These are phyloP conservation scores for Rosellinia necatrix DNA, from an alignment of 2,329 filamentous ascomycete genomes.

Conservation along the genomic window DNA sequence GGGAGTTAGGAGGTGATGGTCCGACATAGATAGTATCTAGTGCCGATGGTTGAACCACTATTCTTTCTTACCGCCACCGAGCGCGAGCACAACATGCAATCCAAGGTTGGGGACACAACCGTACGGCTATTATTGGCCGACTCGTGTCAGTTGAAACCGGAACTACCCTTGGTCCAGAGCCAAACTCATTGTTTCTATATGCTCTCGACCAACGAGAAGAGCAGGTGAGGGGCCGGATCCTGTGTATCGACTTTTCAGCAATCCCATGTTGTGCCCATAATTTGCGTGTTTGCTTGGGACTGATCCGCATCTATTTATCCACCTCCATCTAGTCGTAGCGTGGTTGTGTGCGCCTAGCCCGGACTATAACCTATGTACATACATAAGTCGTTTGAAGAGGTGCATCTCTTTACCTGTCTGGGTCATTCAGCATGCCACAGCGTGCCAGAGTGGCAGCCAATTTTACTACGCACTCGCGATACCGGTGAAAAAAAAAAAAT, in stretches of 20 bases:
- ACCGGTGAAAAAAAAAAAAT: too few relatives aligned
- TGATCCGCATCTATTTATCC: constrained; percentile 6
- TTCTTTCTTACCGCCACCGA: neutral
- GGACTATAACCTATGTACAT: neutral
- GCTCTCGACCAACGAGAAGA: too few relatives aligned
- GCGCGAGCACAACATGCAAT: constrained; percentile 2
- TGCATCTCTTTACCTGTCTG: neutral
- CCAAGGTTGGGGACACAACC: neutral
- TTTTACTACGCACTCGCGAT: too few relatives aligned
- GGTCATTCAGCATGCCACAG: neutral
- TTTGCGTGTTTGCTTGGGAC: constrained; percentile 2
- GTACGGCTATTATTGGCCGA: constrained; percentile 5
- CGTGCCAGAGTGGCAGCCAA: too few relatives aligned
- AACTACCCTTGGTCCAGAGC: too few relatives aligned
- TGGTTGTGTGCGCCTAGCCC: neutral
- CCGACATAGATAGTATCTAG: too few relatives aligned
- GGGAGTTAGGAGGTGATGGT: too few relatives aligned
- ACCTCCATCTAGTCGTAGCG: neutral
- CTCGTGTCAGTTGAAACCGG: neutral
- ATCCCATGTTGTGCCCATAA: constrained; percentile 24
- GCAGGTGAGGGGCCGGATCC: neutral
- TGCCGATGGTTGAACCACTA: neutral
- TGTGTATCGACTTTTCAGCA: constrained; percentile 24
- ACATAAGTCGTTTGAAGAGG: neutral
- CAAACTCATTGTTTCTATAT: neutral